A percentile compares a stretch with the other conserved stretches of the same genome.
Evolutionary conservation across 805 yeast genomes (phyloP).

Genomic region (Candida gorgasii): DNA sequence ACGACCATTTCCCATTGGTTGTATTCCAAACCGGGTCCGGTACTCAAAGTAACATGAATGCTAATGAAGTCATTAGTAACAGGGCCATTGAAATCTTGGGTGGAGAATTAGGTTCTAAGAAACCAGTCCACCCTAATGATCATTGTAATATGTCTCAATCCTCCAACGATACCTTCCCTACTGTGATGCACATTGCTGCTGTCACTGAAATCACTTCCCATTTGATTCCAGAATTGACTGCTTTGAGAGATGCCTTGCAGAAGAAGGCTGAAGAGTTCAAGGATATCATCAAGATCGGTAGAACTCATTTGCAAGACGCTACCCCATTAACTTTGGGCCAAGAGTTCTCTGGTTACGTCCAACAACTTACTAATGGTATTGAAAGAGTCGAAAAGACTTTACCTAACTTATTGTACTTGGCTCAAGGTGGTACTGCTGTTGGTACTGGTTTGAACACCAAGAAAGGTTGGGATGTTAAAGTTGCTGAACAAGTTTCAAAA

Average conservation of each 20-base stretch:
- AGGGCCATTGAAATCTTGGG: constrained; percentile 96
- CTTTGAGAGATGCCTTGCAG: constrained; percentile 75
- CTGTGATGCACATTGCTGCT: constrained; percentile 99
- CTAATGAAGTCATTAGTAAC: constrained; percentile 97
- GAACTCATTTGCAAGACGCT: constrained; percentile 98
- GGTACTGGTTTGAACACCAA: constrained; percentile 97
- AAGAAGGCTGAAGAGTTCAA: constrained; percentile 80
- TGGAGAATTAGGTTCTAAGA: constrained; percentile 88
- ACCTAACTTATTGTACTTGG: constrained; percentile 76
- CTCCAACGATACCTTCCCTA: constrained; percentile 99
- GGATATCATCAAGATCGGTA: constrained; percentile 94
- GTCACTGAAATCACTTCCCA: constrained; percentile 78
- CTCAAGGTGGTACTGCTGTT: constrained; percentile 99
- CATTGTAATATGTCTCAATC: constrained; percentile 98
- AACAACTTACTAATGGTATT: constrained; percentile 89
- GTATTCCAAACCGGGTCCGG: constrained; percentile 99
- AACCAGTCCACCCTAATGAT: constrained; percentile 97
- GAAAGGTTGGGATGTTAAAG: constrained; percentile 82
- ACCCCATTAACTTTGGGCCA: constrained; percentile 97
- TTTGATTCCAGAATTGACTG: constrained; percentile 77
- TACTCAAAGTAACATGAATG: constrained; percentile 98
- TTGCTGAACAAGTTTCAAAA: constrained; percentile 82
- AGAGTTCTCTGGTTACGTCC: constrained; percentile 95
- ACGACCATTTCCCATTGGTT: constrained; percentile 95
- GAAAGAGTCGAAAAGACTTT: constrained; percentile 77